A percentile compares a stretch with the other conserved stretches of the same genome.
Evolutionary conservation across 2,329 filamentous ascomycete species (phyloP).

Genomic region (Penicillium brevicompactum): DNA sequence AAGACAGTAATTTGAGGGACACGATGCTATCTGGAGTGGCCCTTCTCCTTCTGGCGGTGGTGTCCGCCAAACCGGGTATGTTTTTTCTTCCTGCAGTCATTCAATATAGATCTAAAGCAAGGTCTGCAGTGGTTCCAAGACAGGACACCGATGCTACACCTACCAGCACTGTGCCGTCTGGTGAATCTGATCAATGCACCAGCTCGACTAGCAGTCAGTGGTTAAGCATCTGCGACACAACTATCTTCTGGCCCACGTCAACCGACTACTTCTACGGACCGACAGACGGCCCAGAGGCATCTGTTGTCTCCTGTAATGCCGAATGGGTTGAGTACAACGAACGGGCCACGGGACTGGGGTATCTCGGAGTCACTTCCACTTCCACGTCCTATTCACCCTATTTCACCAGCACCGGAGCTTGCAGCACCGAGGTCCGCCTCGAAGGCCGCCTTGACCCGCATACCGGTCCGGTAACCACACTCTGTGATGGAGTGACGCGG

Average conservation of each 20-base stretch:
- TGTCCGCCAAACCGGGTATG: background rate
- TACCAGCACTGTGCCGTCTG: background rate
- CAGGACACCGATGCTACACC: background rate
- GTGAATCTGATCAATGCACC: background rate
- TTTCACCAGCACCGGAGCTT: constrained; percentile 21
- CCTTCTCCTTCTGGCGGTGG: background rate
- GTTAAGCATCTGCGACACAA: constrained; percentile 20
- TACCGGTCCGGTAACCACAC: constrained; percentile 22
- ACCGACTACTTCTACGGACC: constrained; percentile 28
- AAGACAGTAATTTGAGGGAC: background rate
- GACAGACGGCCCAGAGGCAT: constrained; percentile 21
- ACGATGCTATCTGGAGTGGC: background rate
- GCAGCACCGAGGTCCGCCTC: constrained; percentile 11
- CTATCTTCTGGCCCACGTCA: constrained; percentile 28
- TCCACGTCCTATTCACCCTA: constrained; percentile 14
- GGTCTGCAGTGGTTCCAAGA: background rate
- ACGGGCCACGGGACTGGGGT: constrained; percentile 15
- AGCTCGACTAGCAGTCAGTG: constrained; percentile 33
- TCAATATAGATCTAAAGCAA: background rate
- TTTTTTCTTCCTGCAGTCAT: background rate
- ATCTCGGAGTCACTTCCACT: constrained; percentile 19
- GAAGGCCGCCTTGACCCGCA: constrained; percentile 20
- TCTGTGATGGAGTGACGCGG: constrained; percentile 23
- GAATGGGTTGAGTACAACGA: constrained; percentile 20
- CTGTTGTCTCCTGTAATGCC: constrained; percentile 23